Conservation (phyloP, 83 land plant species). For the Diphasiastrum complanatum region DNA sequence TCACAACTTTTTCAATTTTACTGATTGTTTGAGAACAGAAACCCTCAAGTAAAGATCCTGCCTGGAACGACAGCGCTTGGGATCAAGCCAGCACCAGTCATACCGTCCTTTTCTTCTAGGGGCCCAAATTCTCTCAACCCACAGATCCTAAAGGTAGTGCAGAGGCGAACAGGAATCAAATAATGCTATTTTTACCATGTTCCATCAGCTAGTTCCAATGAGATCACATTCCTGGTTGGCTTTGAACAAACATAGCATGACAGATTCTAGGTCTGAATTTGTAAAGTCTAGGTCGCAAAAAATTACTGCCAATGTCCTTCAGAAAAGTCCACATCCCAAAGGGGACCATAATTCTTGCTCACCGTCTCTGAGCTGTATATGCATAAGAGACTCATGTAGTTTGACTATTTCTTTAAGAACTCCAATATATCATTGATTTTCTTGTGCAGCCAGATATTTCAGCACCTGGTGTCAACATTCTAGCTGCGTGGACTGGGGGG, state of each 20-base stretch:
- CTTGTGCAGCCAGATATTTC: constrained; percentile 57
- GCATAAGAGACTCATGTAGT: too few species aligned
- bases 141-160: constrained; percentile 5
- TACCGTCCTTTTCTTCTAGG: neutral
- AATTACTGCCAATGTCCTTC: too few species aligned
- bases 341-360: too few species aligned
- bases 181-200: neutral
- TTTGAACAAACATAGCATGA: neutral
- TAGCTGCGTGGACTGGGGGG: constrained; percentile 65
- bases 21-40: too few species aligned
- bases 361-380: too few species aligned
- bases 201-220: neutral
- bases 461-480: constrained; percentile 74
- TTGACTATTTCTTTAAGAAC: too few species aligned
- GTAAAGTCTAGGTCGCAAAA: neutral
- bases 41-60: constrained; percentile 8
- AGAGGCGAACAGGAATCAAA: constrained; percentile 2
- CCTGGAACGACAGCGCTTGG: neutral
- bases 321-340: too few species aligned
- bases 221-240: neutral
- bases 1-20: too few species aligned
- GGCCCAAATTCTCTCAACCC: constrained; percentile 20
- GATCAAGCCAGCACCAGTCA: neutral
- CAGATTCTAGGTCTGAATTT: neutral
- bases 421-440: constrained; percentile 8